Evolutionary conservation across 495 filamentous ascomycete genomes (phyloP).

Genomic region (Chaetomium cochliodes): DNA sequence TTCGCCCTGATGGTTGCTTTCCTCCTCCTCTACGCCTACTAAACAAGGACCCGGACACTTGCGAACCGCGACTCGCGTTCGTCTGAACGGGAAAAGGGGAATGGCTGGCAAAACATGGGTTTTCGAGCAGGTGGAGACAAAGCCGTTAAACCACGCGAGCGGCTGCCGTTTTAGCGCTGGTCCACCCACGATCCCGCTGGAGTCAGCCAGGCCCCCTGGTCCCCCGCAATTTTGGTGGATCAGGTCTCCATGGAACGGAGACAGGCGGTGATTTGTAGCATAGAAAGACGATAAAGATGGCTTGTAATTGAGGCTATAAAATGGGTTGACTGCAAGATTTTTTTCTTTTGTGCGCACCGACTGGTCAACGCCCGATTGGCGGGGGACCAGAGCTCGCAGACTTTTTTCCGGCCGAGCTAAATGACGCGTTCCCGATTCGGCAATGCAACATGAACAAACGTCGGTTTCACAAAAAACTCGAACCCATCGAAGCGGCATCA

Average conservation of each 20-base stretch:
- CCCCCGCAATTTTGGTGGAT: neutral
- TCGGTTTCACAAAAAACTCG: neutral
- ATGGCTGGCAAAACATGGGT: neutral
- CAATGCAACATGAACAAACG: too few species aligned
- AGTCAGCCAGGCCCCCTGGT: neutral
- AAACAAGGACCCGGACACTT: constrained; percentile 11
- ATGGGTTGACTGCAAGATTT: neutral
- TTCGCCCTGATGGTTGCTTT: constrained; percentile 48
- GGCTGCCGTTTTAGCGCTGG: constrained; percentile 4
- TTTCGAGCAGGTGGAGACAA: constrained; percentile 6
- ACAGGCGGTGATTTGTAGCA: neutral
- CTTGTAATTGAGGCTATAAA: constrained; percentile 1
- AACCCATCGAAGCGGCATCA: neutral
- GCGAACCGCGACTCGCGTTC: neutral
- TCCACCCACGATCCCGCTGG: neutral
- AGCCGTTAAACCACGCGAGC: constrained; percentile 9
- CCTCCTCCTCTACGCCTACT: constrained; percentile 44
- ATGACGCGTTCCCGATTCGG: neutral
- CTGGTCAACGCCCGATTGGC: neutral
- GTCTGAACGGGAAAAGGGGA: neutral
- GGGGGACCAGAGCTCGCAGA: neutral
- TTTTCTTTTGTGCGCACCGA: neutral
- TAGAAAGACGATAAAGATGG: constrained; percentile 11
- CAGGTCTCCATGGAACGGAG: neutral
- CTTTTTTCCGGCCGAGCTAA: neutral